Evolutionary conservation across 1,284 basidiomycete genomes (phyloP).

Genomic region (Naganishia liquefaciens): DNA sequence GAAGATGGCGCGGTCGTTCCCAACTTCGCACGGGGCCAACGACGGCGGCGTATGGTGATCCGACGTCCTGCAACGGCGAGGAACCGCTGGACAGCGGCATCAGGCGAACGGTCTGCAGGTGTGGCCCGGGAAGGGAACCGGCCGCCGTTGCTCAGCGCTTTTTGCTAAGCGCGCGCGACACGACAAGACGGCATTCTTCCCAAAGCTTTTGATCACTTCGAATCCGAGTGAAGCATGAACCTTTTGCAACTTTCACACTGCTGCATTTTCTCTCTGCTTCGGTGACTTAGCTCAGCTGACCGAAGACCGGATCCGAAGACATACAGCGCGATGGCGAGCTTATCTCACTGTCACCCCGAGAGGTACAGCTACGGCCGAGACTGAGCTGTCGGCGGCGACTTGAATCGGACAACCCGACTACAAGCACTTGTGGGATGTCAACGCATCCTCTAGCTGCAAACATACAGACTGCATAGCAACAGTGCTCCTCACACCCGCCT

Average conservation of each 20-base stretch:
- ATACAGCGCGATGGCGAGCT: slow-evolving; percentile 10
- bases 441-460: neutral
- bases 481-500: neutral
- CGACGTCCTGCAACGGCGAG: neutral
- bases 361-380: neutral
- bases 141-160: too few relatives aligned
- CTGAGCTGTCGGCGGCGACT: slow-evolving; percentile 1
- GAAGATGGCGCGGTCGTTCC: neutral
- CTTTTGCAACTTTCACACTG: neutral
- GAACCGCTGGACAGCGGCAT: neutral
- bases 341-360: neutral
- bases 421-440: too few relatives aligned
- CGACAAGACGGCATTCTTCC: too few relatives aligned
- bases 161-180: too few relatives aligned
- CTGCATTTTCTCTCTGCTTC: too few relatives aligned
- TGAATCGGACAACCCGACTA: neutral
- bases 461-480: neutral
- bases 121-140: neutral
- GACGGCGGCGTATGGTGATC: neutral
- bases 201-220: neutral
- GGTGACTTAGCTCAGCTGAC: neutral
- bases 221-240: neutral
- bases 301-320: neutral
- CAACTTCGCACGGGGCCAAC: neutral
- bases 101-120: neutral